Base-by-base conservation (phyloP, 371 early-diverging fungal genomes). In the Mucor velutinosus region DNA sequence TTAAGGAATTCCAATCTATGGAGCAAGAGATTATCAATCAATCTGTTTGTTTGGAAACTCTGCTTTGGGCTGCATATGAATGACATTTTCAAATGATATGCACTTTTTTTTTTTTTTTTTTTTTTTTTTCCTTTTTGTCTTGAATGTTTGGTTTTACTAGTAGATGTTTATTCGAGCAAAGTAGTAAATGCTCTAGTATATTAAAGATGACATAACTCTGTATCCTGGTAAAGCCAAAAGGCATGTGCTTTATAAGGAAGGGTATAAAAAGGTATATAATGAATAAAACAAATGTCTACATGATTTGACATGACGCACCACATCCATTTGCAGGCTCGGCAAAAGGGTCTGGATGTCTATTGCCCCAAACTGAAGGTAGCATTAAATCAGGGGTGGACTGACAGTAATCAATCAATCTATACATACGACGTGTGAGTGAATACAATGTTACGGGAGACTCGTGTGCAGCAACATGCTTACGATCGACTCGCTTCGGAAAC, bases 341-440 rank as follows among this genome's bases (percentile, higher is more conserved):
- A 77, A 89, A 94, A n/a, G 93, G 94, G 73, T 94, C 93, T 59
- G 93, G 90, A 57, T 86, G 83, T 72, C 88, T 85, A 58, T 88
- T 89, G 29, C 94, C 93, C 93, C 93, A 93, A 47, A 91, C 77
- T 19, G 85, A 89, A 6, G 93, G 93, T 62, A 94, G 66, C 55
- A 93, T 80, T 37, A 78, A 75, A 76, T 93, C 93, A 51, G 76
- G 67, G 45, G 72, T 83, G 23, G 58, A 57, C 67, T 78, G 75
- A 63, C 86, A 86, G 60, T 79, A 83, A 60, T 80, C 67, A 56
- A 82, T 84, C 30, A 84, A 65, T 10, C 81, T 84, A 58, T 25
- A 33, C 5, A 30, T 30, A 58, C 61, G 17, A 41, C 55, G 62
- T 17, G 47, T 17, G 49, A 62, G 27, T 32, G 55, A 55, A 6